These are phyloP conservation scores for Sanghuangporus sanghuang DNA, from an alignment of 1,284 basidiomycete species.

Conservation along the genomic window DNA sequence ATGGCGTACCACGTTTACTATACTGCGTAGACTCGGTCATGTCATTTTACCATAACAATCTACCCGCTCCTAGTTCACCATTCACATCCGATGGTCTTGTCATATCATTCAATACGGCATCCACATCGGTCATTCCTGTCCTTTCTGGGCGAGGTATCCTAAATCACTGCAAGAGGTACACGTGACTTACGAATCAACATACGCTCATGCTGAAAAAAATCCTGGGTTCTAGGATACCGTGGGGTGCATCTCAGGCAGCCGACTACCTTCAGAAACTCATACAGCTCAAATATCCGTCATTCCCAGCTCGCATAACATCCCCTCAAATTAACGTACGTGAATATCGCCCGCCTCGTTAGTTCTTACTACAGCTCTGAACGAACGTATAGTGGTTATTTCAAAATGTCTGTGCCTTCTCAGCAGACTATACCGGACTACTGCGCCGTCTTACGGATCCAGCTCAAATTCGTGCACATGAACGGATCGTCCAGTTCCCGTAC, in stretches of 20 bases:
- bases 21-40: constrained; percentile 93
- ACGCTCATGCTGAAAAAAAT: not conserved
- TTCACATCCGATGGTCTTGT: constrained; percentile 71
- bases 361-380: not conserved
- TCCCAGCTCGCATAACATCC: constrained; percentile 50
- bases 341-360: not conserved
- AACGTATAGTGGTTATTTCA: constrained; percentile 77
- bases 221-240: constrained; percentile 68
- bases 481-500: constrained; percentile 85
- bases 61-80: constrained; percentile 30
- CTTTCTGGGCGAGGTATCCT: constrained; percentile 75
- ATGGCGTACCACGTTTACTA: constrained; percentile 80
- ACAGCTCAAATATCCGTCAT: constrained; percentile 94
- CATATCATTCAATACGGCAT: constrained; percentile 80
- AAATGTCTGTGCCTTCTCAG: constrained; percentile 81
- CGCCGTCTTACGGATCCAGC: constrained; percentile 58
- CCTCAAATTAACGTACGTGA: constrained; percentile 41
- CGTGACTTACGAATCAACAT: not conserved
- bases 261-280: constrained; percentile 91
- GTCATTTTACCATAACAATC: constrained; percentile 81
- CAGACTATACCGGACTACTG: constrained; percentile 73
- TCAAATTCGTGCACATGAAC: constrained; percentile 60
- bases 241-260: constrained; percentile 87
- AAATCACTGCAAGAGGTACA: constrained; percentile 79
- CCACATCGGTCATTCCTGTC: constrained; percentile 85